Percentiles rank a stretch among this genome's conserved stretches.
Evolutionary conservation across 305 asterid genomes (phyloP).

Genomic region (Coffea humblotiana): DNA sequence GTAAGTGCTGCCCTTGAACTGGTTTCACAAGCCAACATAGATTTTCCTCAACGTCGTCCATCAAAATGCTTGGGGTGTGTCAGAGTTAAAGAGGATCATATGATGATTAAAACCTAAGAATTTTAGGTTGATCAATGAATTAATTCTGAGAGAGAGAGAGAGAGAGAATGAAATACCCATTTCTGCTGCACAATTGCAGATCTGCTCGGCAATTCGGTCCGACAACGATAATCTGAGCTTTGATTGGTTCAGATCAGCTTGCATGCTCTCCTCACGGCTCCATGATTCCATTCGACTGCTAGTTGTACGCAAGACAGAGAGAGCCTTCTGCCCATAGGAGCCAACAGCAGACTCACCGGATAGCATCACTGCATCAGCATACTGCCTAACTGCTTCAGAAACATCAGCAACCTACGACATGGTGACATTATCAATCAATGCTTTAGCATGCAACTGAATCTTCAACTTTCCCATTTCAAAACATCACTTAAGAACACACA

Average conservation of each 20-base stretch:
- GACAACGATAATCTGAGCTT: constrained; percentile 50
- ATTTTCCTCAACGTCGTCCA: neutral
- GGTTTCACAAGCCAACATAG: neutral
- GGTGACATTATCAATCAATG: neutral
- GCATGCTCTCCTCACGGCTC: constrained; percentile 67
- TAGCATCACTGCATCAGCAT: constrained; percentile 86
- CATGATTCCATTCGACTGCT: constrained; percentile 74
- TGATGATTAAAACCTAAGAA: neutral
- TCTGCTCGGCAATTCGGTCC: constrained; percentile 70
- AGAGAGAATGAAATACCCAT: constrained; percentile 49
- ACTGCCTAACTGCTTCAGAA: constrained; percentile 84
- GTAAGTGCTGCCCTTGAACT: too few species aligned
- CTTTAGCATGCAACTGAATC: neutral
- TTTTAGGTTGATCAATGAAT: neutral
- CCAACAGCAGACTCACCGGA: constrained; percentile 93
- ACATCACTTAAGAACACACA: neutral
- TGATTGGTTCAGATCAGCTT: constrained; percentile 36
- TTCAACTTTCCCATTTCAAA: neutral
- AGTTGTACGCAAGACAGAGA: constrained; percentile 59
- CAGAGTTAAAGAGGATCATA: neutral
- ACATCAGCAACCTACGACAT: constrained; percentile 75
- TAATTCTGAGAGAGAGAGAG: neutral
- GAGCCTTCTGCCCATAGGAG: constrained; percentile 67
- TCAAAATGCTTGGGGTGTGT: neutral
- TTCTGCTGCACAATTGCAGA: constrained; percentile 68